Conservation (phyloP, 495 filamentous ascomycete species). For the Eremomyces bilateralis region DNA sequence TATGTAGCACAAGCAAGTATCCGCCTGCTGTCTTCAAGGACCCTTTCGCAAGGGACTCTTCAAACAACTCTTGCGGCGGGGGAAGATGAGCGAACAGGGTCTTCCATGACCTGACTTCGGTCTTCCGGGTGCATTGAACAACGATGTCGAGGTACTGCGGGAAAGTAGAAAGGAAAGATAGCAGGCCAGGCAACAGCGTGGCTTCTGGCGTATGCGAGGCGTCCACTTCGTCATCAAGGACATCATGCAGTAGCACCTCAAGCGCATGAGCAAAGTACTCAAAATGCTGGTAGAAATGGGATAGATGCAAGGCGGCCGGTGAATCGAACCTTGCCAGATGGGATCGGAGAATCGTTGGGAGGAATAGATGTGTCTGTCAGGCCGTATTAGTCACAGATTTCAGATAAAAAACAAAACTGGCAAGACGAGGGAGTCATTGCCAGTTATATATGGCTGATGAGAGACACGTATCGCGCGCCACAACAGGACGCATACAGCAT, state of each 20-base stretch:
- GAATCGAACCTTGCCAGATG: constrained; percentile 50
- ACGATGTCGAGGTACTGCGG: constrained; percentile 83
- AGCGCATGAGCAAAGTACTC: constrained; percentile 84
- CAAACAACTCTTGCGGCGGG: constrained; percentile 74
- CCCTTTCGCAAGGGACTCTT: constrained; percentile 63
- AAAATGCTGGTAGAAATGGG: constrained; percentile 62
- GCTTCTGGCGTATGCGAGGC: constrained; percentile 11
- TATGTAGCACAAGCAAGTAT: constrained; percentile 88
- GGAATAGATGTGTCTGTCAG: constrained; percentile 39
- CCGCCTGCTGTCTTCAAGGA: constrained; percentile 91
- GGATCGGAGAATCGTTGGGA: constrained; percentile 65
- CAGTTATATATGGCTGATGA: no score
- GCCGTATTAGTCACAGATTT: not conserved
- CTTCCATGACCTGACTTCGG: constrained; percentile 84
- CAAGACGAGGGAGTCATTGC: no score
- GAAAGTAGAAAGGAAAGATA: constrained; percentile 78
- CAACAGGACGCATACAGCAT: no score
- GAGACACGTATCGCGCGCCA: no score
- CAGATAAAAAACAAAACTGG: no score
- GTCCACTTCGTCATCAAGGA: constrained; percentile 89
- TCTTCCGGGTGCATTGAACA: constrained; percentile 94
- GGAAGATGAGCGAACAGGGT: constrained; percentile 82
- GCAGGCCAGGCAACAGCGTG: constrained; percentile 58
- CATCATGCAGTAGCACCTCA: constrained; percentile 79
- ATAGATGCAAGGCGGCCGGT: constrained; percentile 49